A percentile compares a stretch with the other conserved stretches of the same genome.
Conservation (phyloP, 23 red algal species). For the Cyanidioschyzon merolae region DNA sequence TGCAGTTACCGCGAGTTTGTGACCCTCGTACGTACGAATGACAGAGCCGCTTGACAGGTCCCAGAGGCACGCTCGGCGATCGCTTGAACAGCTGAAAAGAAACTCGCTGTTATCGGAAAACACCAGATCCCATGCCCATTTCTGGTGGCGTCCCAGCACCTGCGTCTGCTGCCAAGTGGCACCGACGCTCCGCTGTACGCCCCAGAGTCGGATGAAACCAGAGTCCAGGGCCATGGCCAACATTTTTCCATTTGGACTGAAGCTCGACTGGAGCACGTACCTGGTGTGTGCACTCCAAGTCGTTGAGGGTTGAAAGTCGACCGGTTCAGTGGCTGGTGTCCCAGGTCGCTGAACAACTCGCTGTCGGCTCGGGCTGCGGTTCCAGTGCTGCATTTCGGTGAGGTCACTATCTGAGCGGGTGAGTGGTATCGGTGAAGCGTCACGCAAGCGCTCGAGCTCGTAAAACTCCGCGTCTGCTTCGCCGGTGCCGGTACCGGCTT, state of each 20-base stretch:
- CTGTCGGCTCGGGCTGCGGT: neutral
- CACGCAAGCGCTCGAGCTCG: neutral
- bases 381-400: neutral
- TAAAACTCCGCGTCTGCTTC: neutral
- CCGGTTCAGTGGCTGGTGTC: neutral
- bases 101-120: slow-evolving; percentile 26
- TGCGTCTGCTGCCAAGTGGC: neutral
- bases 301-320: slow-evolving; percentile 10
- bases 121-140: slow-evolving; percentile 29
- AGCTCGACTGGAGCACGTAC: slow-evolving; percentile 27
- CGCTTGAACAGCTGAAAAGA: slow-evolving; percentile 33
- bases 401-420: neutral
- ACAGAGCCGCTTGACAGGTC: slow-evolving; percentile 17
- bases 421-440: neutral
- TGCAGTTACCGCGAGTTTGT: slow-evolving; percentile 30
- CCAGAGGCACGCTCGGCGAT: slow-evolving; percentile 25
- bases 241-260: slow-evolving; percentile 16
- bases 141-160: slow-evolving; percentile 24
- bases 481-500: neutral
- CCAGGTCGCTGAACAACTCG: neutral
- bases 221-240: slow-evolving; percentile 21
- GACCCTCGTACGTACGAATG: slow-evolving; percentile 27
- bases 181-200: slow-evolving; percentile 4
- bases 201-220: slow-evolving; percentile 26
- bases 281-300: slow-evolving; percentile 3